Evolutionary conservation across 2,329 filamentous ascomycete genomes (phyloP).

Genomic region (Daldinia sp.): DNA sequence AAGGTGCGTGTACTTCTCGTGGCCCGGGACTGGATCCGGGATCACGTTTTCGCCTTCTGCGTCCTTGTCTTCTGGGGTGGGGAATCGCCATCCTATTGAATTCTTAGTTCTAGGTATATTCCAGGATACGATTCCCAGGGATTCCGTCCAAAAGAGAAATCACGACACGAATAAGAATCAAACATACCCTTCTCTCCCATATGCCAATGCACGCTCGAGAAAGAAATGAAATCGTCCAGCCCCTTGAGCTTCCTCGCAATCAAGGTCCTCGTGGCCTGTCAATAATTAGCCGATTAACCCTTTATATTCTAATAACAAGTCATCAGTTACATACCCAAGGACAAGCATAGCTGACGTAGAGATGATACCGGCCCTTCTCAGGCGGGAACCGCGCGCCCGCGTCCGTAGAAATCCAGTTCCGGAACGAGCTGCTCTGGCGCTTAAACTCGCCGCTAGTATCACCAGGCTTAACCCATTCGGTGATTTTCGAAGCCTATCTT

Average conservation of each 20-base stretch:
- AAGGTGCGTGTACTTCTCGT: slow-evolving; percentile 73
- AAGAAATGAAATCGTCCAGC: slow-evolving; percentile 81
- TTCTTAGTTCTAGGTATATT: not conserved
- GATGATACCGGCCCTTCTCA: slow-evolving; percentile 90
- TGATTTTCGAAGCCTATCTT: slow-evolving; percentile 63
- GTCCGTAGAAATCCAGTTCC: slow-evolving; percentile 78
- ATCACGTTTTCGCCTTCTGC: slow-evolving; percentile 68
- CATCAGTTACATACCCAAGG: slow-evolving; percentile 70
- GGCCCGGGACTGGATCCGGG: slow-evolving; percentile 73
- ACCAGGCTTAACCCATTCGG: slow-evolving; percentile 80
- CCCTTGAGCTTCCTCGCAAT: slow-evolving; percentile 93
- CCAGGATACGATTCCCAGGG: not conserved
- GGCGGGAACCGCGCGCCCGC: slow-evolving; percentile 78
- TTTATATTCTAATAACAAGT: not conserved
- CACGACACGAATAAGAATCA: not conserved
- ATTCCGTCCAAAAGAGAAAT: not conserved
- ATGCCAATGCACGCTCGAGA: slow-evolving; percentile 92
- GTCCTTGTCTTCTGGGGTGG: slow-evolving; percentile 65
- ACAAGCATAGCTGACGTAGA: slow-evolving; percentile 94
- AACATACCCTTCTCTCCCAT: slow-evolving; percentile 66
- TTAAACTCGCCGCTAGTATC: slow-evolving; percentile 93
- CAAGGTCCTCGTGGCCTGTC: slow-evolving; percentile 78
- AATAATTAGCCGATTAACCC: not conserved
- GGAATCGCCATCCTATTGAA: slow-evolving; percentile 80
- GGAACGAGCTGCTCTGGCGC: slow-evolving; percentile 82